Evolutionary conservation across 1,139 yeast species (phyloP).

Genomic region (Pichia sp.): DNA sequence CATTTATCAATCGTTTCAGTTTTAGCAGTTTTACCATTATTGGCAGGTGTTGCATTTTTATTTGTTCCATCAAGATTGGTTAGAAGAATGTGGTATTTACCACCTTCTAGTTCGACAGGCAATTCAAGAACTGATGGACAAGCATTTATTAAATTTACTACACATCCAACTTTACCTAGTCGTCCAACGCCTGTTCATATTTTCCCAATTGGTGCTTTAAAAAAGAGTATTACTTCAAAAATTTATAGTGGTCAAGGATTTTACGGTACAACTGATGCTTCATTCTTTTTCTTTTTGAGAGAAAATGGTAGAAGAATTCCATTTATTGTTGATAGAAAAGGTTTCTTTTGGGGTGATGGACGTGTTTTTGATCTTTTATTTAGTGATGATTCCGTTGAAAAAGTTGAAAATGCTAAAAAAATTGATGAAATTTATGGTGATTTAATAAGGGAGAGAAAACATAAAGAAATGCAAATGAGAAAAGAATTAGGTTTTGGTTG

Average conservation of each 20-base stretch:
- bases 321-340: slow-evolving; percentile 79
- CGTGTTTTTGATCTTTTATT: slow-evolving; percentile 73
- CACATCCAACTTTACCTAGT: slow-evolving; percentile 74
- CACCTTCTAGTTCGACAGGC: slow-evolving; percentile 28
- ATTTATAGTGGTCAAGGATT: slow-evolving; percentile 85
- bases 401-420: slow-evolving; percentile 64
- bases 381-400: slow-evolving; percentile 70
- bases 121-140: slow-evolving; percentile 31
- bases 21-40: slow-evolving; percentile 37
- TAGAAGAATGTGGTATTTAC: slow-evolving; percentile 72
- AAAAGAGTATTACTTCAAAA: slow-evolving; percentile 55
- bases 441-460: slow-evolving; percentile 27
- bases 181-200: slow-evolving; percentile 70
- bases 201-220: slow-evolving; percentile 51
- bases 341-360: slow-evolving; percentile 91
- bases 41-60: slow-evolving; percentile 38
- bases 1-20: slow-evolving; percentile 39
- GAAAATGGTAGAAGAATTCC: slow-evolving; percentile 52
- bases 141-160: slow-evolving; percentile 51
- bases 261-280: slow-evolving; percentile 74
- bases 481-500: slow-evolving; percentile 39
- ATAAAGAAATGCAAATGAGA: slow-evolving; percentile 30
- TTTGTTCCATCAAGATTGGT: slow-evolving; percentile 61
- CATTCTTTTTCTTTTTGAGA: slow-evolving; percentile 67
- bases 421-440: slow-evolving; percentile 46